Base-by-base conservation (phyloP, 371 early-diverging fungal genomes). In the Pancytospora philotis region DNA sequence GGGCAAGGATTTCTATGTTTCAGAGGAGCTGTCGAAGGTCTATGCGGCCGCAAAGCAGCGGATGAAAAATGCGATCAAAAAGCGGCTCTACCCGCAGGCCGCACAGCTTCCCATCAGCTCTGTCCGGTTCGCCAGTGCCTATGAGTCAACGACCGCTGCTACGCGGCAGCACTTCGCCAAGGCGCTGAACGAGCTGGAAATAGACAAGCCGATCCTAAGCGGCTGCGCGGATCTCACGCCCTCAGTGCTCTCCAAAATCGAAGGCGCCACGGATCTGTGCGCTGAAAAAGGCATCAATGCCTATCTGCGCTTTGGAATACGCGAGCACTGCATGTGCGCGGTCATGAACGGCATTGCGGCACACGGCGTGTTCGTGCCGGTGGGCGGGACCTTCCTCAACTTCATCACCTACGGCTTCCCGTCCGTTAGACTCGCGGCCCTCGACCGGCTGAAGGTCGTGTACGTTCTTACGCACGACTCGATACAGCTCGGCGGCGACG, bases 391-490 rank as follows among this genome's bases (percentile, higher is more conserved):
- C 27, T 96, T 94, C 85, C 84, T 96, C 69, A 93, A 93, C 86
- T 95, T 95, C 80, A 85, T 91, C 80, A 78, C 75, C 56, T 87
- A 87, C 69, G 87, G 86, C 56, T 84, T 83, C 71, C 91, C 92
- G 48, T 87, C 94, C 52, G 85, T 90, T 38, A 89, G 98, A 79
- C 83, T 97, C 53, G 85, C 88, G 64, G 91, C 93, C 10, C 81
- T 97, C 57, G 86, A 89, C 56, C 83, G 87, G 38, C 84, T 87
- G 63, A 91, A 88, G 38, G 88, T 90, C 52, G 76, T 93, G 69
- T 92, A 92, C 84, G 86, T 97, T 77, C 89, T 92, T 89, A 95
- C 98, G 58, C 98, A 97, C 85, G 98, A 97, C 84, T 93, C 94
- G 30, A 92, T 97, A 72, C 94, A 93, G 73, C 84, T 93, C 34